Conservation (phyloP, 805 yeast genomes). For the Candida ascalaphidarum region DNA sequence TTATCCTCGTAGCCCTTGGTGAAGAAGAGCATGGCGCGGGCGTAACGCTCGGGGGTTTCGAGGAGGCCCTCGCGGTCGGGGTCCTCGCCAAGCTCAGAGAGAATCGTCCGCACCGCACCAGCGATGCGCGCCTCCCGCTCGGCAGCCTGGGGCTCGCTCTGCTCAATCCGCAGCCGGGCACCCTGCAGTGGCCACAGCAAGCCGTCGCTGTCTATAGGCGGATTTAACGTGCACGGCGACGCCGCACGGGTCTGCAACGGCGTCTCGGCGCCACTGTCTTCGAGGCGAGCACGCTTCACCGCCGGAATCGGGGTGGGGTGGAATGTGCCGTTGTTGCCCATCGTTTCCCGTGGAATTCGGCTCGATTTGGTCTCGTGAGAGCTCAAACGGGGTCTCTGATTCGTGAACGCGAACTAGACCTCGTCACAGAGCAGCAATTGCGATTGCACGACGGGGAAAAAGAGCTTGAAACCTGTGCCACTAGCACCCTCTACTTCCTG, state of each 20-base stretch:
- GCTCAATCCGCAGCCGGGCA: slow-evolving; percentile 68
- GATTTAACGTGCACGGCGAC: slow-evolving; percentile 72
- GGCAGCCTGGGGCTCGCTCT: slow-evolving; percentile 52
- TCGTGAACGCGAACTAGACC: no score
- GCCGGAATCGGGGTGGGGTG: no score
- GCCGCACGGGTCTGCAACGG: slow-evolving; percentile 73
- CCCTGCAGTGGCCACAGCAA: slow-evolving; percentile 92
- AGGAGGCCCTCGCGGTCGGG: slow-evolving; percentile 77
- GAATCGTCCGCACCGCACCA: slow-evolving; percentile 68
- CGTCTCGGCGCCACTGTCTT: slow-evolving; percentile 23
- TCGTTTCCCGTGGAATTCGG: no score
- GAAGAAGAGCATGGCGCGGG: slow-evolving; percentile 90
- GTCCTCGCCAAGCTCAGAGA: slow-evolving; percentile 88
- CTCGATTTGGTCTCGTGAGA: no score
- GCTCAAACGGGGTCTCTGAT: no score
- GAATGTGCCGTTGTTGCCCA: no score
- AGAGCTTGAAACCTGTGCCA: no score
- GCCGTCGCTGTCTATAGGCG: slow-evolving; percentile 86
- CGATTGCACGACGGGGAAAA: no score
- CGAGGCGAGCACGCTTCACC: no score
- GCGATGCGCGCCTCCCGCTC: slow-evolving; percentile 74
- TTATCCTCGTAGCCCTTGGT: slow-evolving; percentile 97
- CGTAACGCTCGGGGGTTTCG: slow-evolving; percentile 94
- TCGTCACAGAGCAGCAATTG: no score
- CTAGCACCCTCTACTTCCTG: no score